Base-by-base conservation (phyloP, 306 rosid genomes). In the Sicyos edulis region DNA sequence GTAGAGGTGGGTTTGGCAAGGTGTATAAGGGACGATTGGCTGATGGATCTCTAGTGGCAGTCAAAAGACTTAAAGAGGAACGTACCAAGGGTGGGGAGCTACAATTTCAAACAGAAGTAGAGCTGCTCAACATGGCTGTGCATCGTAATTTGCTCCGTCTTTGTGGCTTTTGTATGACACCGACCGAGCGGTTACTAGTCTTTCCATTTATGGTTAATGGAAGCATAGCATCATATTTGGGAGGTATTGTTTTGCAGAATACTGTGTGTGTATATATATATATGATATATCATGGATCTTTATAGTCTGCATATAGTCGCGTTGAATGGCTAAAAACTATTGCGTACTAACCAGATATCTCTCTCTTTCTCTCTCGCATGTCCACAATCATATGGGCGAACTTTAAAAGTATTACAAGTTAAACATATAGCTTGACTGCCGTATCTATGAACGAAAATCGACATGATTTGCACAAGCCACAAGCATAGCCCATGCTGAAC, bases 111-210 rank as follows among this genome's bases (percentile, higher is more conserved):
- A 90, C 92, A 51, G 98, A 93, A 80, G 96, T 93, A 29, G 97
- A 86, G 85, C 88, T 93, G 98, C 90, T 90, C 76, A 88, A 96
- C 83, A 87, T 90, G 96, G 97, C 98, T 54, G 97, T 90, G 78
- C 98, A 93, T 81, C 96, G 97, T 54, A 90, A 93, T 85, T 80
- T 93, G 72, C 97, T 93, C 74, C 93, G 97, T 45, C 87, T 90
- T 3, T 87, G 84, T 75, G 96, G 97, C 11, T 93, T 92, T 82
- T 93, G 98, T 82, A 88, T 90, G 98, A 93, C 98, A 62, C 92
- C 97, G 71, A 93, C 98, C n/a, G 98, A 93, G 75, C 91, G 96
- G 80, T 57, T 93, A 83, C 95, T 93, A 74, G 96, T 93, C 74
- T 93, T 90, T 83, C 98, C 98, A 45, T 93, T 1, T 74, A 90